Evolutionary conservation across 129 eudicot species (phyloP).

Genomic region (Mikania micrantha): DNA sequence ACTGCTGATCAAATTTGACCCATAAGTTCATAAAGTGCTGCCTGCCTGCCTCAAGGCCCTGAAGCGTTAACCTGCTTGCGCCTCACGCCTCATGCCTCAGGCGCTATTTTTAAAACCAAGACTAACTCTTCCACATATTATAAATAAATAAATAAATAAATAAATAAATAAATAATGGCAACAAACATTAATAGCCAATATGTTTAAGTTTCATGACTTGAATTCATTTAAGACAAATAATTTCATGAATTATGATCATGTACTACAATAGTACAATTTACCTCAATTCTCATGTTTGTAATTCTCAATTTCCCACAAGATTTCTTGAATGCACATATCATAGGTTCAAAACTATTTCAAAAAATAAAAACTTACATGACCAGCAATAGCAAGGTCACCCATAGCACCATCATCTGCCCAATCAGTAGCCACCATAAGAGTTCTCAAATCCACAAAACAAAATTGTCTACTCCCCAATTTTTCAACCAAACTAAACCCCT

Average conservation of each 20-base stretch:
- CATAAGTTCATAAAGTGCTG: too few species aligned
- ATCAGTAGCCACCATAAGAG: slow-evolving; percentile 98
- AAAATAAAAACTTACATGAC: slow-evolving; percentile 53
- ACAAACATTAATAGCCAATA: background rate
- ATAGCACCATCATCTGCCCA: slow-evolving; percentile 66
- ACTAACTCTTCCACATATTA: background rate
- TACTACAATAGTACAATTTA: background rate
- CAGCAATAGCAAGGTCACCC: slow-evolving; percentile 87
- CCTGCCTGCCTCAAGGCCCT: too few species aligned
- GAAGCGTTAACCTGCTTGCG: too few species aligned
- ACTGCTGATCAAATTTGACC: too few species aligned
- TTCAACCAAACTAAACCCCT: slow-evolving; percentile 48
- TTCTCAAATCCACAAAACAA: slow-evolving; percentile 84
- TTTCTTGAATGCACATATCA: background rate
- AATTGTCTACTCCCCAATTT: slow-evolving; percentile 38
- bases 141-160: too few species aligned
- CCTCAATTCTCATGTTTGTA: background rate
- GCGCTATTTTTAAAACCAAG: too few species aligned
- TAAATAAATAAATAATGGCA: too few species aligned
- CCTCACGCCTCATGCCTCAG: too few species aligned
- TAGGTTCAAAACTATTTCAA: background rate
- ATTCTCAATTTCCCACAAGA: background rate
- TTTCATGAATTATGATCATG: slow-evolving; percentile 4
- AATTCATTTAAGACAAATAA: background rate
- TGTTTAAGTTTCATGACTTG: background rate